Evolutionary conservation across 352 stramenopile species (phyloP).

Genomic region (Phytophthora brassicae): DNA sequence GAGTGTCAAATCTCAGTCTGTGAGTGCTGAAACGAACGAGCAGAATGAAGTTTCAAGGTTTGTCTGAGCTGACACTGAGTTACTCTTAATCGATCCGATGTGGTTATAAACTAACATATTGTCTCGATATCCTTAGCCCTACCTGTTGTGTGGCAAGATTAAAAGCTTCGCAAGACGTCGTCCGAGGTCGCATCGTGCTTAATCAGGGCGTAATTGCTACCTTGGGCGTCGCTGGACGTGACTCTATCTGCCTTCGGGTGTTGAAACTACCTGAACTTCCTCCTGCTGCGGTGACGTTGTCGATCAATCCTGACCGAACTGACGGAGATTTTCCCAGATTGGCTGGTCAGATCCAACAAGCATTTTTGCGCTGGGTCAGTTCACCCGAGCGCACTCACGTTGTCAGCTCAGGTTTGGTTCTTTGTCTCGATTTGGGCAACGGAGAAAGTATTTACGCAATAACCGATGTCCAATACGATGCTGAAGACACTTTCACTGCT

Average conservation of each 20-base stretch:
- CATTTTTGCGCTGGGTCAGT: slow-evolving; percentile 39
- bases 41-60: slow-evolving; percentile 15
- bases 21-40: slow-evolving; percentile 16
- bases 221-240: slow-evolving; percentile 22
- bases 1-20: slow-evolving; percentile 17
- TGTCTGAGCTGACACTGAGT: background rate
- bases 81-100: background rate
- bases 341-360: slow-evolving; percentile 23
- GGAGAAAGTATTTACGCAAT: slow-evolving; percentile 28
- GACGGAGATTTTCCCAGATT: slow-evolving; percentile 6
- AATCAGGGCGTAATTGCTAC: slow-evolving; percentile 26
- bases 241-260: slow-evolving; percentile 48
- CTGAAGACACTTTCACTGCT: slow-evolving; percentile 39
- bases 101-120: background rate
- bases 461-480: slow-evolving; percentile 46
- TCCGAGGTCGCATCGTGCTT: slow-evolving; percentile 37
- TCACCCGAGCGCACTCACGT: slow-evolving; percentile 18
- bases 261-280: slow-evolving; percentile 49
- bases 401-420: slow-evolving; percentile 37
- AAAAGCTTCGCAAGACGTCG: slow-evolving; percentile 42
- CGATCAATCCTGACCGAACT: slow-evolving; percentile 12
- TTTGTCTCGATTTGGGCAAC: slow-evolving; percentile 22
- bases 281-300: slow-evolving; percentile 33
- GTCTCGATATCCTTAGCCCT: background rate
- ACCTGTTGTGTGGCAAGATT: slow-evolving; percentile 40